Conservation (phyloP, 331 rosid species). For the Quercus phellos region DNA sequence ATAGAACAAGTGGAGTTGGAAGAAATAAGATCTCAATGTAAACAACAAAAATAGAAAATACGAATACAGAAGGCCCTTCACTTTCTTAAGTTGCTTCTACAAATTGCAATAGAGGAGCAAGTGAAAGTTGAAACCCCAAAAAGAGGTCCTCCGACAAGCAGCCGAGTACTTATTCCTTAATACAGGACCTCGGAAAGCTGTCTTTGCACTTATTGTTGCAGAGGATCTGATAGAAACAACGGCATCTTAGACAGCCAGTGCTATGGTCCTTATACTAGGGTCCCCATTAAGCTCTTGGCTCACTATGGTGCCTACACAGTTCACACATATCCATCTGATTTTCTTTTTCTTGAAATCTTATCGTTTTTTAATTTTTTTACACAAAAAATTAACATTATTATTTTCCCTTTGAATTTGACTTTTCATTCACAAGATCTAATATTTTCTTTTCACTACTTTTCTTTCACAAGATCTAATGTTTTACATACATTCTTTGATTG, state of each 20-base stretch:
- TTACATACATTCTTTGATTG: too few species aligned
- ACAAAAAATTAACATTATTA: not conserved
- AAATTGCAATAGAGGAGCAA: not conserved
- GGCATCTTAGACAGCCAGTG: slow-evolving; percentile 41
- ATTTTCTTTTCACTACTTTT: not conserved
- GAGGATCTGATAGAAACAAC: slow-evolving; percentile 22
- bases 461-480: too few species aligned
- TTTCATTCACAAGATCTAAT: not conserved
- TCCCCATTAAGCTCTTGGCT: slow-evolving; percentile 25
- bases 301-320: slow-evolving; percentile 33
- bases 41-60: too few species aligned
- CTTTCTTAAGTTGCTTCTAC: too few species aligned
- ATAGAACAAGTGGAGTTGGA: too few species aligned
- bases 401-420: not conserved
- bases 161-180: not conserved
- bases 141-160: not conserved
- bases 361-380: too few species aligned
- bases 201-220: not conserved
- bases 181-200: not conserved
- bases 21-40: too few species aligned
- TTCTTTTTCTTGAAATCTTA: too few species aligned
- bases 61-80: too few species aligned
- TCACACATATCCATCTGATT: too few species aligned
- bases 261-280: not conserved
- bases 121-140: not conserved